A percentile compares a stretch with the other conserved stretches of the same genome.
Conservation (phyloP, 805 yeast species). For the Nakazawaea anatomiae region DNA sequence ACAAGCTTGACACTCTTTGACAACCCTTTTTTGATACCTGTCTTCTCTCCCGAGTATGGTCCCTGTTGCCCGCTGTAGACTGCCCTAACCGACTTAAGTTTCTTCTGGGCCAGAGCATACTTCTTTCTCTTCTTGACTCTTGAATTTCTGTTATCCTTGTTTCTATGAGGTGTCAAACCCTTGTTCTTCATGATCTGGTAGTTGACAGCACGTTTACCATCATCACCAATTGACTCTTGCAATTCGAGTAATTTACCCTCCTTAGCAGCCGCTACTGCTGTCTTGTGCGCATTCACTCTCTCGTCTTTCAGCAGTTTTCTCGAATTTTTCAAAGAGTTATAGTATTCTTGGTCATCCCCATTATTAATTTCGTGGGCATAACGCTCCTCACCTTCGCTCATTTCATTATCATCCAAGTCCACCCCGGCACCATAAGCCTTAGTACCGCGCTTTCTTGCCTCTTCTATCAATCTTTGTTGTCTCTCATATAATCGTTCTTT, state of each 20-base stretch:
- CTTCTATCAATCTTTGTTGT: constrained; percentile 80
- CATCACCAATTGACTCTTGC: constrained; percentile 58
- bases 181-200: constrained; percentile 94
- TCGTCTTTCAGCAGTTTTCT: constrained; percentile 43
- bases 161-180: constrained; percentile 89
- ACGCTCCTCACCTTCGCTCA: constrained; percentile 40
- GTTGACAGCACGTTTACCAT: constrained; percentile 91
- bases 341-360: constrained; percentile 51
- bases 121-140: constrained; percentile 98
- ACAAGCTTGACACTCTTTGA: constrained; percentile 80
- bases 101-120: constrained; percentile 92
- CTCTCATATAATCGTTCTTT: constrained; percentile 86
- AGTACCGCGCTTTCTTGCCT: constrained; percentile 79
- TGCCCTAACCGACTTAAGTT: constrained; percentile 82
- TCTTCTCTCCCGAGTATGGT: constrained; percentile 88
- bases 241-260: constrained; percentile 79
- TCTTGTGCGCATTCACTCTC: constrained; percentile 58
- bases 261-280: constrained; percentile 72
- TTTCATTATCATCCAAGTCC: constrained; percentile 47
- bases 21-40: constrained; percentile 94
- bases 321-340: constrained; percentile 44
- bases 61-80: constrained; percentile 75
- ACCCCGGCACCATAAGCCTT: constrained; percentile 40
- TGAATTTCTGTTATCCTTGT: constrained; percentile 90
- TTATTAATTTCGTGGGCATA: constrained; percentile 33